Base-by-base conservation (phyloP, 495 filamentous ascomycete genomes). In the Penicillium verhagenii region DNA sequence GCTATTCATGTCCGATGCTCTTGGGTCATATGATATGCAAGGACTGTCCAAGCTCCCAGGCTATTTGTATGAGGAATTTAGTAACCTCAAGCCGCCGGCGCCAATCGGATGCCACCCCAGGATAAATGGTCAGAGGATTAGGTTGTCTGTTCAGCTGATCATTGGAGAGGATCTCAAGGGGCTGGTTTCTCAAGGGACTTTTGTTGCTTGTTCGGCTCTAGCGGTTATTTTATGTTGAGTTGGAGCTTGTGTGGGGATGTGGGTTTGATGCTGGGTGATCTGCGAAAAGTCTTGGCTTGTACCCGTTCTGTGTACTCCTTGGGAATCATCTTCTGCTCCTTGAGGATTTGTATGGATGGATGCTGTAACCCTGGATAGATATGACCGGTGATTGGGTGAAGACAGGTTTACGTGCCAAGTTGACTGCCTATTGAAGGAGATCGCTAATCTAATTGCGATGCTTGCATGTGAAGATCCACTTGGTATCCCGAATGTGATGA, bases 51-150 rank as follows among this genome's bases (percentile, higher is more conserved):
- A 48, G 45, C 45, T 48, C 44, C 20, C 26, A 35, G 21, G 10
- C 25, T 48, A 48, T 48, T 31, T 48, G 16, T 31, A 31, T 31
- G n/a, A 48, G 20, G 45, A 48, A 48, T 48, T 48, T 48, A 48
- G 45, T 21, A 48, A 48, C 45, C 16, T 48, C 26, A 21, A 19
- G 45, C 16, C 20, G 16, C 19, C 24, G 6, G 16, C 16, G 29
- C 45, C 45, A 48, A 48, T 48, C 45, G 28, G 45, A 48, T 48
- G 13, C 2, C 26, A 3, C 4, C 25, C 10, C 18, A 21, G 38
- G 38, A 21, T 42, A 19, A 10, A 1, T 46, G 14, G 6, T 21
- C 43, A 25, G 43, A 26, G 43, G 33, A 35, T 35, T 28, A 6
- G 25, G 43, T 1, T 25, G 21, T 26, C 7, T 43, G 7, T 28